A percentile compares a stretch with the other conserved stretches of the same genome.
These are phyloP conservation scores for Euphorbia peplus DNA, from an alignment of 345 rosid genomes.

Conservation along the genomic window DNA sequence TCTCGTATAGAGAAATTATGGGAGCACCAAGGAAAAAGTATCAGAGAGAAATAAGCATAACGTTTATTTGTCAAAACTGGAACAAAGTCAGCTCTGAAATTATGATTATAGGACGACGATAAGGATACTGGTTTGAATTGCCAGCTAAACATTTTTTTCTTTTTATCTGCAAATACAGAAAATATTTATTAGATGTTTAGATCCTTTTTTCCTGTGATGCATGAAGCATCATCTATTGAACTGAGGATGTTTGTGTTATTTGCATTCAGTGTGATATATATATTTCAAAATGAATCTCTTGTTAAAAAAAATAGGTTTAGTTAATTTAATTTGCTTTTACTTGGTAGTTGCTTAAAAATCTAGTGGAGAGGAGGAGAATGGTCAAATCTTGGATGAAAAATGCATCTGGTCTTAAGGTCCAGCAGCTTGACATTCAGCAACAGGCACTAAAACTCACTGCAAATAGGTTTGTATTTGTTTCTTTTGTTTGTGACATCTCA, in stretches of 20 bases:
- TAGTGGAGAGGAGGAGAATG: slow-evolving; percentile 84
- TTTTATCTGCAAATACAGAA: not conserved
- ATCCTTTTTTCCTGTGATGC: slow-evolving; percentile 2
- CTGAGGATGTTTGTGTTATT: not conserved
- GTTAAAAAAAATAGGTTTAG: slow-evolving; percentile 6
- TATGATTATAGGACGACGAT: not conserved
- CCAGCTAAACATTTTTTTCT: not conserved
- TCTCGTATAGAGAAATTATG: not conserved
- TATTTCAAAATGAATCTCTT: not conserved
- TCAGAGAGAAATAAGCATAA: not conserved
- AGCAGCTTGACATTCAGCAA: slow-evolving; percentile 95
- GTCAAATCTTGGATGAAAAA: slow-evolving; percentile 82
- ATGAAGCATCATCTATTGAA: not conserved
- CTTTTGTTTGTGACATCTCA: slow-evolving; percentile 7
- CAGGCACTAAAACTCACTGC: slow-evolving; percentile 97
- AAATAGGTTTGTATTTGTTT: slow-evolving; percentile 58
- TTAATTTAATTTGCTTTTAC: slow-evolving; percentile 20
- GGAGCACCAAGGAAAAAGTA: not conserved
- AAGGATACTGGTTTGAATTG: not conserved
- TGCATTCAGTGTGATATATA: not conserved
- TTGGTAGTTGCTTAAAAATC: slow-evolving; percentile 76
- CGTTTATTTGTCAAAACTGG: not conserved
- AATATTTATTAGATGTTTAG: slow-evolving; percentile 3
- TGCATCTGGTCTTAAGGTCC: slow-evolving; percentile 75
- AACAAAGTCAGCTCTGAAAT: not conserved